Conservation (phyloP, 2,329 filamentous ascomycete genomes). For the Venturia asperata region DNA sequence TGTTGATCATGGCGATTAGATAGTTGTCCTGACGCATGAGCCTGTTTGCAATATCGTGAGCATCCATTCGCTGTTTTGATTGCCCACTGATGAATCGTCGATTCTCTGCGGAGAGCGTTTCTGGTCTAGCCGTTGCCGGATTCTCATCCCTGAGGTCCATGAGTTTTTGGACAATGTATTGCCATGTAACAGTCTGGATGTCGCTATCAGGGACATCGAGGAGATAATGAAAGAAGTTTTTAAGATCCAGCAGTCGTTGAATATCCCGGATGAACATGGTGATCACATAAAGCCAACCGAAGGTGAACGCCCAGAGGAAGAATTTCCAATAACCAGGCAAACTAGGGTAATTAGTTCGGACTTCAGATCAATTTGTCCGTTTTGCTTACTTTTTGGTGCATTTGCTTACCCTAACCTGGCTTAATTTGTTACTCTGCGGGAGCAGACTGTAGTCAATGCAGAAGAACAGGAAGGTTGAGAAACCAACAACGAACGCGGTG, state of each 20-base stretch:
- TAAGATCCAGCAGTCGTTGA: slow-evolving; percentile 65
- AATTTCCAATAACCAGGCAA: slow-evolving; percentile 74
- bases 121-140: slow-evolving; percentile 59
- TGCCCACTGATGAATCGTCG: slow-evolving; percentile 66
- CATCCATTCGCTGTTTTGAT: slow-evolving; percentile 89
- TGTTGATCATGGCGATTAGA: slow-evolving; percentile 93
- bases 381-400: slow-evolving; percentile 52
- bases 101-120: slow-evolving; percentile 51
- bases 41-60: slow-evolving; percentile 93
- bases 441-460: slow-evolving; percentile 77
- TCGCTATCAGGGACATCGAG: slow-evolving; percentile 78
- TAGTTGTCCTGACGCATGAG: slow-evolving; percentile 97
- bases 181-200: slow-evolving; percentile 92
- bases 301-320: slow-evolving; percentile 73
- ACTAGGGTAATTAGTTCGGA: slow-evolving; percentile 27
- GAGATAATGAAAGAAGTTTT: slow-evolving; percentile 77
- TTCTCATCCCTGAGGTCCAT: slow-evolving; percentile 82
- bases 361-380: background rate
- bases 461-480: slow-evolving; percentile 75
- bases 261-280: slow-evolving; percentile 69
- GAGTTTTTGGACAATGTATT: slow-evolving; percentile 76
- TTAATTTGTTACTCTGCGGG: slow-evolving; percentile 54
- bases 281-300: slow-evolving; percentile 77
- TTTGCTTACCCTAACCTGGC: slow-evolving; percentile 59
- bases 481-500: slow-evolving; percentile 71